Conservation (phyloP, 805 yeast genomes). For the Monosporozyma servazzii region DNA sequence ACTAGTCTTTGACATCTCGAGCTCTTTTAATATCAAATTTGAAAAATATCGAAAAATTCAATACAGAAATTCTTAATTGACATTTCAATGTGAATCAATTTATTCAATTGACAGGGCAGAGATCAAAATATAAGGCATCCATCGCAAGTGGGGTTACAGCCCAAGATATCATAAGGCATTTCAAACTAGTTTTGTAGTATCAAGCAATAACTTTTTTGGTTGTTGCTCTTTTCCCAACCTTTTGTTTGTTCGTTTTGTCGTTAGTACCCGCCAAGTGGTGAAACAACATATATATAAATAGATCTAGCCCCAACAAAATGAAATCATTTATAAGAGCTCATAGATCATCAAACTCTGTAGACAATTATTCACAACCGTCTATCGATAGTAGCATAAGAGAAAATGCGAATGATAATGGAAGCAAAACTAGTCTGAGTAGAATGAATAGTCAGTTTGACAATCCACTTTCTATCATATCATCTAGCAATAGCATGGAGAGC, state of each 20-base stretch:
- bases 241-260: background rate
- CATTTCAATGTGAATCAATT: background rate
- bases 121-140: background rate
- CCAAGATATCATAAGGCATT: background rate
- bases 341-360: constrained; percentile 29
- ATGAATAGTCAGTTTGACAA: background rate
- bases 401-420: constrained; percentile 2
- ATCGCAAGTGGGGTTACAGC: background rate
- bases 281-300: background rate
- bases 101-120: background rate
- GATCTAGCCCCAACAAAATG: constrained; percentile 15
- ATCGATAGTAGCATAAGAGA: background rate
- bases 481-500: background rate
- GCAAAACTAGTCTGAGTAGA: background rate
- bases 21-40: background rate
- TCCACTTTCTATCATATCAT: background rate
- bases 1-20: background rate
- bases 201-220: background rate
- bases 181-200: background rate
- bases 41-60: background rate
- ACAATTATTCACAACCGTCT: constrained; percentile 3
- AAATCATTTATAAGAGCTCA: constrained; percentile 35
- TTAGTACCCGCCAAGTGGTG: background rate
- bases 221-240: background rate
- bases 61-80: background rate